phyloP scores from a whole-genome alignment of 1,139 yeast genomes.

The Scheffersomyces lignicola region DNA sequence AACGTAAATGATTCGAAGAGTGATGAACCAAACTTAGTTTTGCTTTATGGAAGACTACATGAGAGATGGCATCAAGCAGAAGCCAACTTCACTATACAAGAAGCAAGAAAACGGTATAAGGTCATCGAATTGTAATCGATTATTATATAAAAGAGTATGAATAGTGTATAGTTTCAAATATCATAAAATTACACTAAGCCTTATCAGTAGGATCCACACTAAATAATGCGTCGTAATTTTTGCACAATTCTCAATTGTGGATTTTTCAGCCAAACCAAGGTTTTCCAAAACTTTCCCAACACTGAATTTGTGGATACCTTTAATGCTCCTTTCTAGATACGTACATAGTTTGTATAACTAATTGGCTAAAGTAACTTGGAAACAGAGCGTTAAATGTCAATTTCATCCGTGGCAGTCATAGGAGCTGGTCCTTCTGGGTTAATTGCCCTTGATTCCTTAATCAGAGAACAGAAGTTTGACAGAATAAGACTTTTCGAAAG shows the following conservation, averaged over 20 bases:
- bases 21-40: constrained; percentile 39
- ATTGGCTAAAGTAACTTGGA: no score
- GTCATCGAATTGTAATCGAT: constrained; percentile 14
- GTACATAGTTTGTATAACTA: no score
- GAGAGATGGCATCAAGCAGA: constrained; percentile 39
- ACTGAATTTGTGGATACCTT: no score
- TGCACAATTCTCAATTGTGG: constrained; percentile 1
- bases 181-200: no score
- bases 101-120: constrained; percentile 17
- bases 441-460: constrained; percentile 54
- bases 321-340: no score
- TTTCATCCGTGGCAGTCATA: constrained; percentile 45
- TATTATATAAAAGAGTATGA: no score
- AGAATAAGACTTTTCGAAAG: constrained; percentile 47
- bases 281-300: not conserved
- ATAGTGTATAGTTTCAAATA: not conserved
- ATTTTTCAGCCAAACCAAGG: not conserved
- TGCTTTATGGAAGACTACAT: constrained; percentile 37
- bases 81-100: constrained; percentile 16
- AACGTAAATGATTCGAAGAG: constrained; percentile 26
- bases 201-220: not conserved
- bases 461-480: constrained; percentile 43
- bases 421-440: constrained; percentile 76
- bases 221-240: not conserved
- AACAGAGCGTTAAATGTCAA: no score